Conservation (phyloP, 352 stramenopile genomes). For the Aphanomyces euteiches region DNA sequence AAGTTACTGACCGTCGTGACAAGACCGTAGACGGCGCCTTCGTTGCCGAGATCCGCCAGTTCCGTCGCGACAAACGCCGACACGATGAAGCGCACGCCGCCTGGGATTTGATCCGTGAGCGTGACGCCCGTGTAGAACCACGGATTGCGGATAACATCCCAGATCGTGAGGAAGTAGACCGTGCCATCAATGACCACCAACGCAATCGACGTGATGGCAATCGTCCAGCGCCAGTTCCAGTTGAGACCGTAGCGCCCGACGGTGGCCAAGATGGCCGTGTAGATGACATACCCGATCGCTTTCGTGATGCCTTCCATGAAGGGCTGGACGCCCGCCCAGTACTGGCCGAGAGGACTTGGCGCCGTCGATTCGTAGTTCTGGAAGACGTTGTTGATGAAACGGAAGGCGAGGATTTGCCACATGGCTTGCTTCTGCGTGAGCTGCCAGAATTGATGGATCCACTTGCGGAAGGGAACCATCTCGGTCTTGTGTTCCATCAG, state of each 20-base stretch:
- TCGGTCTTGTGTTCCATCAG: not conserved
- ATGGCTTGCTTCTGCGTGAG: not conserved
- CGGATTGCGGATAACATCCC: slow-evolving; percentile 32
- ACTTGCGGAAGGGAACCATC: not conserved
- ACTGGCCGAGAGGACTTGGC: not conserved
- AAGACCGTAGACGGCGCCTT: slow-evolving; percentile 9
- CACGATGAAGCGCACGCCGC: slow-evolving; percentile 48
- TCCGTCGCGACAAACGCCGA: slow-evolving; percentile 54
- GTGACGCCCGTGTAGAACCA: not conserved
- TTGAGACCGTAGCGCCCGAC: not conserved
- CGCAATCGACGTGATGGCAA: slow-evolving; percentile 30
- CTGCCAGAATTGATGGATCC: not conserved
- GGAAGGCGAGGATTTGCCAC: not conserved
- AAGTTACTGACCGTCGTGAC: no score
- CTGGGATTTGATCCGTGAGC: not conserved
- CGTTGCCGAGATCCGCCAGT: slow-evolving; percentile 33
- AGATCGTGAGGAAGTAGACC: slow-evolving; percentile 33
- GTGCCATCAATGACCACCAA: slow-evolving; percentile 32
- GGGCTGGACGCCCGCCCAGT: not conserved
- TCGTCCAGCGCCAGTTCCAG: slow-evolving; percentile 37
- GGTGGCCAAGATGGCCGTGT: not conserved
- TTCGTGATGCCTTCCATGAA: not conserved
- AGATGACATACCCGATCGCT: not conserved
- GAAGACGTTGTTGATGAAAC: not conserved
- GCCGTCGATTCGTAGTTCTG: slow-evolving; percentile 1